Evolutionary conservation across 2,329 filamentous ascomycete genomes (phyloP).

Genomic region (Penicillium sclerotigenum): DNA sequence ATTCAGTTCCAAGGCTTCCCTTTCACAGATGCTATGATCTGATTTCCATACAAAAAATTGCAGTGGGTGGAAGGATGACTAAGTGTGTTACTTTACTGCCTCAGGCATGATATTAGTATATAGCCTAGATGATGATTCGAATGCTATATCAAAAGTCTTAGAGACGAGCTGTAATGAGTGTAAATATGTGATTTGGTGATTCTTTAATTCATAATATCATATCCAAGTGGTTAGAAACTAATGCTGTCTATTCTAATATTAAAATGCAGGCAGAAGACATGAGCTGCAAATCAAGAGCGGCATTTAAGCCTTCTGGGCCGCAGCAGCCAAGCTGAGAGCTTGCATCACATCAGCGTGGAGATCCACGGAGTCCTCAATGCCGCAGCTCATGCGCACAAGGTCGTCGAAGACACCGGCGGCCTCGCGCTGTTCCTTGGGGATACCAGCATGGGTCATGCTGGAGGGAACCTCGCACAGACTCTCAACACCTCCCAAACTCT

Average conservation of each 20-base stretch:
- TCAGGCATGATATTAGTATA: not conserved
- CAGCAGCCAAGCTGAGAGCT: conserved; percentile 72
- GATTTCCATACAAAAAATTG: conserved; percentile 19
- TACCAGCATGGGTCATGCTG: conserved; percentile 96
- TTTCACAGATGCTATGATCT: not conserved
- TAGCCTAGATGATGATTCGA: not conserved
- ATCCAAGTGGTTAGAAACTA: not conserved
- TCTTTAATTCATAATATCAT: conserved; percentile 7
- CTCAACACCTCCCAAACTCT: conserved; percentile 90
- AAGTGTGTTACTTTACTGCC: conserved; percentile 5
- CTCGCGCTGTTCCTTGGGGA: conserved; percentile 85
- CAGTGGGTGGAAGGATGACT: conserved; percentile 13
- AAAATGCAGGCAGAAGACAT: conserved; percentile 1
- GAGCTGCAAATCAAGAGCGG: conserved; percentile 14
- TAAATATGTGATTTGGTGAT: not conserved
- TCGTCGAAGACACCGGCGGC: conserved; percentile 93
- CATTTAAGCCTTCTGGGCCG: conserved; percentile 47
- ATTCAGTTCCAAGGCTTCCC: not conserved
- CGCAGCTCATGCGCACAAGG: conserved; percentile 87
- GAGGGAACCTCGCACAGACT: conserved; percentile 86
- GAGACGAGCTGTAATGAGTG: not conserved
- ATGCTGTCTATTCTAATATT: conserved; percentile 6
- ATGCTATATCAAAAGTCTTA: too few relatives aligned
- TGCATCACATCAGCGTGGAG: conserved; percentile 76
- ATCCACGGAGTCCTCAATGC: conserved; percentile 86